phyloP scores from a whole-genome alignment of 2,329 filamentous ascomycete genomes.

The Corniculantispora saksenae region DNA sequence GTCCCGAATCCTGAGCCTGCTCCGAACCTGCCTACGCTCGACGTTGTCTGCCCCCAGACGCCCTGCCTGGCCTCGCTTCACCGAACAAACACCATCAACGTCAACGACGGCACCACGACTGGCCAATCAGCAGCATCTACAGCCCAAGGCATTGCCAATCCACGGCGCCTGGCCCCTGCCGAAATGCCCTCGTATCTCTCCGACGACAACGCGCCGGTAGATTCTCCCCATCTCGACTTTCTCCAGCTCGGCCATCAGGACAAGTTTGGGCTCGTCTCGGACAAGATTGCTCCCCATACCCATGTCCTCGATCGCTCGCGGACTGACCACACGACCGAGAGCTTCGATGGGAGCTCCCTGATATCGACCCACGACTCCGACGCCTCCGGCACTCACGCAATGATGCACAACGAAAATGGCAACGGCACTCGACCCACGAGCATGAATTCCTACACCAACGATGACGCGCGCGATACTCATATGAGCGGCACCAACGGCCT shows the following conservation, averaged over 20 bases:
- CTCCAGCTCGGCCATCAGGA: slow-evolving; percentile 46
- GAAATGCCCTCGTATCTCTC: slow-evolving; percentile 58
- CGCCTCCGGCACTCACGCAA: slow-evolving; percentile 46
- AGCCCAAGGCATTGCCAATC: background rate
- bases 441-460: slow-evolving; percentile 60
- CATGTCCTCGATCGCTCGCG: slow-evolving; percentile 41
- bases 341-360: slow-evolving; percentile 56
- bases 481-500: slow-evolving; percentile 4
- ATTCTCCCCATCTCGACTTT: slow-evolving; percentile 44
- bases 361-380: slow-evolving; percentile 55
- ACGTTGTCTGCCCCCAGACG: background rate
- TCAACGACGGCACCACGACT: background rate
- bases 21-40: background rate
- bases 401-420: slow-evolving; percentile 45
- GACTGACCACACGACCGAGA: slow-evolving; percentile 50
- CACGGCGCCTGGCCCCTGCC: slow-evolving; percentile 18
- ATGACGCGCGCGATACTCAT: slow-evolving; percentile 26
- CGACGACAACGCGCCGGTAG: slow-evolving; percentile 46
- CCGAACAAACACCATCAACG: background rate
- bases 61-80: background rate
- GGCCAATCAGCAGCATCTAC: slow-evolving; percentile 6
- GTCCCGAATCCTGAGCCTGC: background rate
- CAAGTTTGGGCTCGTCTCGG: slow-evolving; percentile 36
- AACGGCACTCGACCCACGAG: slow-evolving; percentile 48
- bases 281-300: slow-evolving; percentile 39